Base-by-base conservation (phyloP, 345 rosid species). In the Gossypium anomalum region DNA sequence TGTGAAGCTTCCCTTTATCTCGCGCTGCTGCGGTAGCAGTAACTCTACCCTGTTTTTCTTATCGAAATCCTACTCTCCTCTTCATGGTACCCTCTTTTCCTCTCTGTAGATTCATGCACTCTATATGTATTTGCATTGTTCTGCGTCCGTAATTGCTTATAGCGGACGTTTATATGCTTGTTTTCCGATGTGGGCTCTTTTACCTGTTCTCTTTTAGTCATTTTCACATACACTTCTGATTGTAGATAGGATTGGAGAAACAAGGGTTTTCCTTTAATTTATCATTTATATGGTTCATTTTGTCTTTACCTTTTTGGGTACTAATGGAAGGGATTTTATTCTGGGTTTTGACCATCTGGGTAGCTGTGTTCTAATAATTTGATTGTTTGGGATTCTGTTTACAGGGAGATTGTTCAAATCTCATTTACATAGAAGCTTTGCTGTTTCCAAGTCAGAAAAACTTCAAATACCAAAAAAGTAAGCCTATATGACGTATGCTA, bases 391-490 rank as follows among this genome's bases (percentile, higher is more conserved):
- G n/a, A 41, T 69, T 9, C 49, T 38, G 25, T 58, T 70, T 71
- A 66, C 80, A 89, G 97, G 70, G 74, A 82, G 81, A 78, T 80
- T 79, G 88, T 80, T 82, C 43, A 72, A 67, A 75, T 71, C 78
- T 2, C 79, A 84, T 29, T 79, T 53, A 20, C 63, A 69, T 72
- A 78, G 90, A 87, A 75, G 87, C 76, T 83, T 80, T n/a, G 85
- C 90, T 73, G 81, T 83, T 80, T 71, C 83, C 34, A 84, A 86
- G 43, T 82, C 91, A 2, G 91, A 77, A 14, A 88, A 83, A 81
- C 51, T 85, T 80, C 86, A 82, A 55, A 23, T 82, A 10, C 88
- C 77, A 20, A 88, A 79, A 76, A 92, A 87, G 98, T 92, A 80
- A 74, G 79, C 41, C 48, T 27, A 53, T 74, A 19, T 68, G 43